Percentiles rank a stretch among this genome's conserved stretches.
phyloP scores from a whole-genome alignment of 768 basidiomycete species.

The Amyloporia xantha region DNA sequence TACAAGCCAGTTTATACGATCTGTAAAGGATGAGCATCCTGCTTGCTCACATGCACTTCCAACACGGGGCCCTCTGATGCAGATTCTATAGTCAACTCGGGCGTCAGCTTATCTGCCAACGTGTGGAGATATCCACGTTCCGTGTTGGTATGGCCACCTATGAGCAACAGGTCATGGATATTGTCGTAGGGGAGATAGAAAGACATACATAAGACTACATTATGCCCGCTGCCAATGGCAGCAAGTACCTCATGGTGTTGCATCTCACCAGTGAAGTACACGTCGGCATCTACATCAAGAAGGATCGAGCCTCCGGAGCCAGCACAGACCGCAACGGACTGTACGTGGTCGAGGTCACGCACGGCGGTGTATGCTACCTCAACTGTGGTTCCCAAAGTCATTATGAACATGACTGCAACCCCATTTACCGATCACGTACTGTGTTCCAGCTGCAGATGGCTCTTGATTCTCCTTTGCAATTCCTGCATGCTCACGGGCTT shows the following conservation, averaged over 20 bases:
- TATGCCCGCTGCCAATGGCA: constrained; percentile 64
- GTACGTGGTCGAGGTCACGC: constrained; percentile 24
- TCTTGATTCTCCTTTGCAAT: constrained; percentile 64
- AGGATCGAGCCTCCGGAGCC: constrained; percentile 84
- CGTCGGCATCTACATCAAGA: constrained; percentile 65
- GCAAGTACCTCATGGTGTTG: constrained; percentile 86
- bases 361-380: constrained; percentile 52
- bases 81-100: constrained; percentile 24
- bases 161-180: constrained; percentile 14
- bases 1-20: constrained; percentile 50
- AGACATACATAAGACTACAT: constrained; percentile 77
- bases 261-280: constrained; percentile 94
- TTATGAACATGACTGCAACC: too few relatives aligned
- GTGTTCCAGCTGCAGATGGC: constrained; percentile 49
- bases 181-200: constrained; percentile 4
- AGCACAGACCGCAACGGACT: constrained; percentile 83
- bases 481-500: constrained; percentile 52
- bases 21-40: constrained; percentile 69
- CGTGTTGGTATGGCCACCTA: constrained; percentile 90
- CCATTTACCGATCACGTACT: too few relatives aligned
- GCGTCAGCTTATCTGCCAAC: constrained; percentile 65
- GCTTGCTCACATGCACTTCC: constrained; percentile 65
- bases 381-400: constrained; percentile 35
- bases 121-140: constrained; percentile 87
- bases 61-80: constrained; percentile 26